These are phyloP conservation scores for Leccinum pachyderme DNA, from an alignment of 1,284 basidiomycete species.

Conservation along the genomic window DNA sequence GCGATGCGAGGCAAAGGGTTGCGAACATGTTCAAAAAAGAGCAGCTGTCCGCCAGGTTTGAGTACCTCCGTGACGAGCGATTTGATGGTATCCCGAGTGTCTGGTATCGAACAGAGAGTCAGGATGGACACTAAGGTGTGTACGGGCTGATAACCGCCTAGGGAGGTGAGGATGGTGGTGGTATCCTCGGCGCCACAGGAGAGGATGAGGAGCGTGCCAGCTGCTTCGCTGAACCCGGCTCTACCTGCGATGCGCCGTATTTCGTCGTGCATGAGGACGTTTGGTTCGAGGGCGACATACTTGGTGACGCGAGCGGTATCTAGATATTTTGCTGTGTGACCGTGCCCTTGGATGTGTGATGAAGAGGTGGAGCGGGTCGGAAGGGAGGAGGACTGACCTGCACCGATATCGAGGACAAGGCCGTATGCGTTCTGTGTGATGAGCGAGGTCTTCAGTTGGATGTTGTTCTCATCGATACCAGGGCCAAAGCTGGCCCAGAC, in stretches of 20 bases:
- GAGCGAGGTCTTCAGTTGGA: slow-evolving; percentile 45
- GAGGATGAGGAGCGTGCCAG: slow-evolving; percentile 44
- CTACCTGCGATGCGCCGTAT: slow-evolving; percentile 47
- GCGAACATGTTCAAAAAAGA: slow-evolving; percentile 66
- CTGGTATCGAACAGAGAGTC: slow-evolving; percentile 58
- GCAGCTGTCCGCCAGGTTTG: slow-evolving; percentile 54
- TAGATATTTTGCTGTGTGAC: slow-evolving; percentile 61
- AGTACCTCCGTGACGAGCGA: slow-evolving; percentile 48
- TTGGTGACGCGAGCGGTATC: slow-evolving; percentile 51
- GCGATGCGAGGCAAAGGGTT: slow-evolving; percentile 49
- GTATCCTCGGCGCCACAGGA: slow-evolving; percentile 58
- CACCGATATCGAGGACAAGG: slow-evolving; percentile 66
- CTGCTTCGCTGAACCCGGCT: slow-evolving; percentile 52
- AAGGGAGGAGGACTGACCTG: slow-evolving; percentile 38
- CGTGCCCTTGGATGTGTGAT: slow-evolving; percentile 44
- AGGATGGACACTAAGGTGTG: slow-evolving; percentile 61
- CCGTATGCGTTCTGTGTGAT: slow-evolving; percentile 57
- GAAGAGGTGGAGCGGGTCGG: background rate
- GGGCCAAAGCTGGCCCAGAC: slow-evolving; percentile 56
- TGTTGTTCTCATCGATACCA: slow-evolving; percentile 45
- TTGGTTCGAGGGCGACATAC: slow-evolving; percentile 72
- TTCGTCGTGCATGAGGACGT: slow-evolving; percentile 55
- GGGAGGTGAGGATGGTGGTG: slow-evolving; percentile 41
- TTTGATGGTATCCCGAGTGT: slow-evolving; percentile 43
- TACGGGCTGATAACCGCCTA: slow-evolving; percentile 40